Evolutionary conservation across 2,329 filamentous ascomycete species (phyloP).

Genomic region (Aspergillus sojae): DNA sequence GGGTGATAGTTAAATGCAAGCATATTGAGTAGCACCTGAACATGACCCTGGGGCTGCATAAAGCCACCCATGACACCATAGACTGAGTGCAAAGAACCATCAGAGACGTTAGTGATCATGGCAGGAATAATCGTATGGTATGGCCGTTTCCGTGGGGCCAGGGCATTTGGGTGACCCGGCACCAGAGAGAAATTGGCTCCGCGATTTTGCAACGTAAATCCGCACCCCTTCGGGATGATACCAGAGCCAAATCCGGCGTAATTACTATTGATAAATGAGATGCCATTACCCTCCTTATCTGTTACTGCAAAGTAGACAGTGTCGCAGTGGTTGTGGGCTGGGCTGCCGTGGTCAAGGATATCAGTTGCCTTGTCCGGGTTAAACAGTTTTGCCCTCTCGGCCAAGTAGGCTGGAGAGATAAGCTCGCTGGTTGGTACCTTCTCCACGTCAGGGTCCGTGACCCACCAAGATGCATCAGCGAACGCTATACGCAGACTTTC

Average conservation of each 20-base stretch:
- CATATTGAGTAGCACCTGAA: constrained; percentile 91
- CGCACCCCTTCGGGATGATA: constrained; percentile 83
- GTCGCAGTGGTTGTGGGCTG: constrained; percentile 82
- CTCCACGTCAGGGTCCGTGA: constrained; percentile 76
- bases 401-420: constrained; percentile 73
- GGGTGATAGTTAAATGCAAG: constrained; percentile 78
- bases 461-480: constrained; percentile 85
- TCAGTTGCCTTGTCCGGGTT: constrained; percentile 55
- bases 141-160: constrained; percentile 81
- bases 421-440: constrained; percentile 71
- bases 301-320: constrained; percentile 93
- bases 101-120: constrained; percentile 75
- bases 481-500: constrained; percentile 89
- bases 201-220: constrained; percentile 93
- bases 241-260: constrained; percentile 82
- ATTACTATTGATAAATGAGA: constrained; percentile 96
- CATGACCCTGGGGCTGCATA: constrained; percentile 96
- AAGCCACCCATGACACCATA: constrained; percentile 98
- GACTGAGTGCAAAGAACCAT: constrained; percentile 76
- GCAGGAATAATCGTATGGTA: constrained; percentile 99
- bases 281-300: constrained; percentile 81
- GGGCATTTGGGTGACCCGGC: constrained; percentile 72
- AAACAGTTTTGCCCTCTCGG: constrained; percentile 68
- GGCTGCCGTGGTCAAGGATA: constrained; percentile 71
- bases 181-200: constrained; percentile 80